Base-by-base conservation (phyloP, 2,329 filamentous ascomycete species). In the Colletotrichum noveboracense region DNA sequence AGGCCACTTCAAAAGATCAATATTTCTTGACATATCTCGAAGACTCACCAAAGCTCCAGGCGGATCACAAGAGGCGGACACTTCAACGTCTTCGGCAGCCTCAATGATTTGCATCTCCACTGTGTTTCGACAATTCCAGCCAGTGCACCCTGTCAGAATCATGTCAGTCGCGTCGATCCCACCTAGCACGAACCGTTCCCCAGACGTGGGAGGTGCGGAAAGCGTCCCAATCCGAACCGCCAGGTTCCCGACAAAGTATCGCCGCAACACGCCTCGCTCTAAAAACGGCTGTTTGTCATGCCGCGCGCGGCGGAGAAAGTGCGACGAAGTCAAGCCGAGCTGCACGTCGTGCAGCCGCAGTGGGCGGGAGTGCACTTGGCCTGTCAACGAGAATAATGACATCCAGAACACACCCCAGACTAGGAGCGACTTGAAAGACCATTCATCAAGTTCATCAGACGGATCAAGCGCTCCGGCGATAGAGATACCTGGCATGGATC, bases 381-480 rank as follows among this genome's bases (percentile, higher is more conserved):
- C 55, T 58, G 26, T 3, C 7, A 28, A 26, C 24, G 55, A 58
- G 55, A 58, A 26, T 0, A 18, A 58, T 1, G 7, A 0, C 21
- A 14, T 0, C 13, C 14, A 58, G 16, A 13, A 28, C 7, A 18
- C 7, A 13, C 7, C 24, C 2, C 43, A 0, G 10, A 13, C n/a
- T 21, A 21, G 9, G 0, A 21, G 0, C 43, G 10, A 21, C 6
- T 48, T 5, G 43, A 48, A n/a, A 13, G 43, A 21, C 6, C 18
- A 21, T 0, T 48, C 3, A n/a, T 48, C 43, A 0, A 48, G 43
- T 48, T 48, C 43, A 10, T 28, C 55, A 6, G 24, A 28, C 2
- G 26, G 16, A 0, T 0, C 24, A 24, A 58, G 21, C 55, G 5
- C 55, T 28, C 21, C 0, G 7, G 0, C 7, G 0, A 58, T 18